These are phyloP conservation scores for Psilocybe azurescens DNA, from an alignment of 768 basidiomycete species.

Conservation along the genomic window DNA sequence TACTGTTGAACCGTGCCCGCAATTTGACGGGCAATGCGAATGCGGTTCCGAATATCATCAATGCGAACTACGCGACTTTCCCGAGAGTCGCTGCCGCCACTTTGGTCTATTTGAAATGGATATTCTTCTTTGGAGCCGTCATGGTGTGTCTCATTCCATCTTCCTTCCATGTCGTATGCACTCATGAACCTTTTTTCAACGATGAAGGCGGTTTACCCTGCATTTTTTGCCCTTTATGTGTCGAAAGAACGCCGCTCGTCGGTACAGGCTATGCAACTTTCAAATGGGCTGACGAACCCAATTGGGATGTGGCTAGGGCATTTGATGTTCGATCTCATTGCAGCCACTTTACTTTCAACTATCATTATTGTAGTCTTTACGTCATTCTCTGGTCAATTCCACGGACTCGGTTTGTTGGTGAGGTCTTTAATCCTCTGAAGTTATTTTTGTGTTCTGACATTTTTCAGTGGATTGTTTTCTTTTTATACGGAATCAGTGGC, in stretches of 20 bases:
- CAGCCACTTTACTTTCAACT: constrained; percentile 62
- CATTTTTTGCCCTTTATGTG: constrained; percentile 81
- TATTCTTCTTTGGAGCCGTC: constrained; percentile 72
- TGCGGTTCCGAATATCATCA: constrained; percentile 54
- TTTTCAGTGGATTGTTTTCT: constrained; percentile 69
- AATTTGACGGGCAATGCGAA: constrained; percentile 49
- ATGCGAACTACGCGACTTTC: constrained; percentile 61
- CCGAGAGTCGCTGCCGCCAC: constrained; percentile 61
- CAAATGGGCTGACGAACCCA: constrained; percentile 74
- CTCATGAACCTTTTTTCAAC: not conserved
- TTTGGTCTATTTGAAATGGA: constrained; percentile 71
- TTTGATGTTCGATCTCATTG: constrained; percentile 72
- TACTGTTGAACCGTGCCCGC: constrained; percentile 67
- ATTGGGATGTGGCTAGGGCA: constrained; percentile 82
- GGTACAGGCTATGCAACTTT: constrained; percentile 84
- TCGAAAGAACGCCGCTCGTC: constrained; percentile 72
- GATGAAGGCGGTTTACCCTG: constrained; percentile 73
- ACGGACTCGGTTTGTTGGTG: constrained; percentile 53
- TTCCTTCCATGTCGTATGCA: not conserved
- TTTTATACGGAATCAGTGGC: constrained; percentile 72
- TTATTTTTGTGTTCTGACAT: constrained; percentile 5
- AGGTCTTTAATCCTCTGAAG: not conserved
- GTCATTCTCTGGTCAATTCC: constrained; percentile 61
- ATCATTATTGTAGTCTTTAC: constrained; percentile 69
- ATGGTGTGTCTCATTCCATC: constrained; percentile 54